phyloP scores from a whole-genome alignment of 805 yeast genomes.

The Ogataea wickerhamii region DNA sequence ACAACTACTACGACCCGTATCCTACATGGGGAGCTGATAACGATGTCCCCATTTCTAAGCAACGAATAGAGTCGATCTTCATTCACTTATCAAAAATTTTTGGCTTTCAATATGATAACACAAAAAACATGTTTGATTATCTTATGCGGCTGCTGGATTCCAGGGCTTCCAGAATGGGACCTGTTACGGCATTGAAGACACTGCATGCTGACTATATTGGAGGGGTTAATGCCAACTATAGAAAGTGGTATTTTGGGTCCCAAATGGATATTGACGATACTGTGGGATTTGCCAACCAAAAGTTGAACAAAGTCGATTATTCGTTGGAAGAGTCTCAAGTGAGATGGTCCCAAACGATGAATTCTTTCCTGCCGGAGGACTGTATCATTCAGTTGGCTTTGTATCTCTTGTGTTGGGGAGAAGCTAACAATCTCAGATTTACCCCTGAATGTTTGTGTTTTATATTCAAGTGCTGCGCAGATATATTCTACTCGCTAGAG shows the following conservation, averaged over 20 bases:
- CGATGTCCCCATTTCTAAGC: constrained; percentile 45
- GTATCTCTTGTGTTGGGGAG: constrained; percentile 83
- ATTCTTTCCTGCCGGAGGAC: constrained; percentile 46
- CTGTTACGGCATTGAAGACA: constrained; percentile 51
- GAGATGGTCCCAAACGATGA: constrained; percentile 53
- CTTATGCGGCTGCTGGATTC: constrained; percentile 61
- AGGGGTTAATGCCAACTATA: constrained; percentile 63
- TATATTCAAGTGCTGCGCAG: constrained; percentile 76
- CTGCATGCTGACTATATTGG: constrained; percentile 75
- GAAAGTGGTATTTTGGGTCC: constrained; percentile 76
- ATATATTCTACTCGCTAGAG: constrained; percentile 52
- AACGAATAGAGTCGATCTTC: constrained; percentile 56
- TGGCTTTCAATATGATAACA: constrained; percentile 67
- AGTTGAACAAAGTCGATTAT: constrained; percentile 19
- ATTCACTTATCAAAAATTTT: constrained; percentile 49
- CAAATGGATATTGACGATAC: constrained; percentile 60
- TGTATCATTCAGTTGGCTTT: constrained; percentile 62
- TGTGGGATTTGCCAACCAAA: constrained; percentile 33
- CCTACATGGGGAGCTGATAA: constrained; percentile 47
- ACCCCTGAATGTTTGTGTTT: constrained; percentile 90
- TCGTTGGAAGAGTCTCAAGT: constrained; percentile 42
- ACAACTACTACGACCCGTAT: constrained; percentile 46
- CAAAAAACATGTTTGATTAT: constrained; percentile 65
- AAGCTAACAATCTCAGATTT: constrained; percentile 78
- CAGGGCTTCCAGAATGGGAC: constrained; percentile 61